These are phyloP conservation scores for Xylaria polymorpha DNA, from an alignment of 2,329 filamentous ascomycete genomes.

Conservation along the genomic window DNA sequence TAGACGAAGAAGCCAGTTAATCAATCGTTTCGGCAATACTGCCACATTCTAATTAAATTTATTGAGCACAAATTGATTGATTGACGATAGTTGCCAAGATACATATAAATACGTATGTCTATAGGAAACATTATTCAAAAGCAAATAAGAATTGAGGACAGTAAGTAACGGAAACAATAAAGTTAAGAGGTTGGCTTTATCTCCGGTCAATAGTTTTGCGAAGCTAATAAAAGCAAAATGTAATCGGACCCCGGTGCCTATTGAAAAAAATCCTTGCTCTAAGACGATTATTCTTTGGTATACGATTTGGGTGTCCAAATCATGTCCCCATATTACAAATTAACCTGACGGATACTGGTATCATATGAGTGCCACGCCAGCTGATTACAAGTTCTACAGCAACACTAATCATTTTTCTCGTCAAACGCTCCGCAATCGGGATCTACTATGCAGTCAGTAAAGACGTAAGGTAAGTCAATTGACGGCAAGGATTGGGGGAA, in stretches of 20 bases:
- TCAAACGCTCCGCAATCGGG: no score
- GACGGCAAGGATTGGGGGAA: background rate
- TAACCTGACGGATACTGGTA: no score
- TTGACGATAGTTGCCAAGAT: no score
- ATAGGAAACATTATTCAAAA: no score
- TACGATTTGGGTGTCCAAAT: background rate
- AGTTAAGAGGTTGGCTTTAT: background rate
- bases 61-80: background rate
- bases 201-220: background rate
- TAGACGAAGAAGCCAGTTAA: background rate
- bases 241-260: background rate
- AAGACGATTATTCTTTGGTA: background rate
- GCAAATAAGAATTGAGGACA: no score
- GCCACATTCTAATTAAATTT: background rate
- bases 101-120: no score
- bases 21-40: background rate
- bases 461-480: background rate
- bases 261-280: background rate
- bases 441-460: no score
- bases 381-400: no score
- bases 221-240: background rate
- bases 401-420: no score
- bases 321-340: background rate
- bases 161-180: background rate
- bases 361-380: no score